Conservation (phyloP, 73 alveolate species). For the Paramecium caudatum region DNA sequence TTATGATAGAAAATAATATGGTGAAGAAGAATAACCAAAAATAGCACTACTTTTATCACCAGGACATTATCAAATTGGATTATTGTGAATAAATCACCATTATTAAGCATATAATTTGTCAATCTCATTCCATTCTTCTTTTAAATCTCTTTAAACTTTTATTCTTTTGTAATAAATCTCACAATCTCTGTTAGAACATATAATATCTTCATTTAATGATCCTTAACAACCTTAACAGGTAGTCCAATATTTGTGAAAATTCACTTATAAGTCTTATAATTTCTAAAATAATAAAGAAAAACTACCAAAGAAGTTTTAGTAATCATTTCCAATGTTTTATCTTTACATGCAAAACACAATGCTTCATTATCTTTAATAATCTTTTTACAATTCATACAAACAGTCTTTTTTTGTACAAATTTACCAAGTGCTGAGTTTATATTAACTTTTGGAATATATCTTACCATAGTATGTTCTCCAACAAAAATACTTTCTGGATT, state of each 20-base stretch:
- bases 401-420: conserved; percentile 85
- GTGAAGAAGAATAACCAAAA: not conserved
- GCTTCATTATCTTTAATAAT: conserved; percentile 87
- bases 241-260: conserved; percentile 88
- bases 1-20: not conserved
- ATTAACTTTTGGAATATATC: conserved; percentile 92
- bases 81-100: conserved; percentile 4
- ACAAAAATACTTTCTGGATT: conserved; percentile 89
- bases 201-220: conserved; percentile 89
- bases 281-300: conserved; percentile 86
- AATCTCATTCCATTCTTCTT: conserved; percentile 36
- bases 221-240: conserved; percentile 99
- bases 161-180: conserved; percentile 97
- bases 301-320: conserved; percentile 90
- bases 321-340: conserved; percentile 77
- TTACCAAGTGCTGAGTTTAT: conserved; percentile 89
- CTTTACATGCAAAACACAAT: conserved; percentile 91
- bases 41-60: not conserved
- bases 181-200: conserved; percentile 98
- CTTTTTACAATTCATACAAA: conserved; percentile 94
- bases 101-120: conserved; percentile 33
- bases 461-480: conserved; percentile 98
- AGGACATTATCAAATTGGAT: conserved; percentile 49
- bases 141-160: conserved; percentile 88
- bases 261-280: conserved; percentile 84